Conservation (phyloP, 768 basidiomycete species). For the Piloderma croceum region DNA sequence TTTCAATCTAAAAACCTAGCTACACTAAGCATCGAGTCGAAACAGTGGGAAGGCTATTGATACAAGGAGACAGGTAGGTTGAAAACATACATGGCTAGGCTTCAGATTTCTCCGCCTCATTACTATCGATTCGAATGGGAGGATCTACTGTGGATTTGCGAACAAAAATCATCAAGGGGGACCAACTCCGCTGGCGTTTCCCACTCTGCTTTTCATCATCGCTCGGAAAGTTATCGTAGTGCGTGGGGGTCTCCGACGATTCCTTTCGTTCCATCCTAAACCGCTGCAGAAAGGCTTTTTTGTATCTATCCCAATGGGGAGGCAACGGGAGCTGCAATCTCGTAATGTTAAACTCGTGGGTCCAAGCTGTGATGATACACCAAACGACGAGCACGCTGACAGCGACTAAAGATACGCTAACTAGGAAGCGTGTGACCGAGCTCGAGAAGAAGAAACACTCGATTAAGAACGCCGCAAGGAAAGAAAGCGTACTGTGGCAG, state of each 20-base stretch:
- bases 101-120: too few relatives aligned
- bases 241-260: not conserved
- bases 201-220: not conserved
- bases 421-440: conserved; percentile 20
- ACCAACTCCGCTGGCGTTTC: not conserved
- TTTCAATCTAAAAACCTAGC: too few relatives aligned
- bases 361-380: conserved; percentile 10
- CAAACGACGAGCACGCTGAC: conserved; percentile 21
- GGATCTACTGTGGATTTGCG: not conserved
- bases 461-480: conserved; percentile 26
- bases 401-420: conserved; percentile 20
- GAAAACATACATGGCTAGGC: too few relatives aligned
- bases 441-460: conserved; percentile 25
- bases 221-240: not conserved
- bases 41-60: too few relatives aligned
- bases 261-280: too few relatives aligned
- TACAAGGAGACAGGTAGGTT: too few relatives aligned
- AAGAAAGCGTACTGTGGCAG: conserved; percentile 30
- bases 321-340: not conserved
- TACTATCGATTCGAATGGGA: too few relatives aligned
- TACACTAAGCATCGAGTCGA: too few relatives aligned
- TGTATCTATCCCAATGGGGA: not conserved
- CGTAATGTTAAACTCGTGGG: not conserved
- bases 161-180: not conserved
- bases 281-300: not conserved